Percentiles rank a stretch among this genome's conserved stretches.
Conservation (phyloP, 345 rosid genomes). For the Acer yangbiense region DNA sequence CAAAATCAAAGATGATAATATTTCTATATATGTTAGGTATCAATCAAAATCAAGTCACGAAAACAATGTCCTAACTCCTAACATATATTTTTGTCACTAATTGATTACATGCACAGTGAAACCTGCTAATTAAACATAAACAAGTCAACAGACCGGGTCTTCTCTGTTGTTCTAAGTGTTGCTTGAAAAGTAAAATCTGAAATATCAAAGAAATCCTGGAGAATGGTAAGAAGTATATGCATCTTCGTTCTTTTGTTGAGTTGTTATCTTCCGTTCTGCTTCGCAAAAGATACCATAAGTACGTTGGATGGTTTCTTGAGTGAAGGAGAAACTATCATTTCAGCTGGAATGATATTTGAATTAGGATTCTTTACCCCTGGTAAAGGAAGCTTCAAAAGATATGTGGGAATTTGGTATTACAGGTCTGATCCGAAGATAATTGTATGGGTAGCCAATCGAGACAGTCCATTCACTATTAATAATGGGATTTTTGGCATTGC, state of each 20-base stretch:
- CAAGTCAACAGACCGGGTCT: no score
- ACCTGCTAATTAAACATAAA: no score
- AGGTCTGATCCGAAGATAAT: conserved; percentile 5
- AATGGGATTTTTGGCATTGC: background rate
- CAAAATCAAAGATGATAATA: no score
- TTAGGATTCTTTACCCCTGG: conserved; percentile 40
- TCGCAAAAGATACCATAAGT: conserved; percentile 18
- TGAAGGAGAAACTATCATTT: conserved; percentile 28
- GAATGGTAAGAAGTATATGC: background rate
- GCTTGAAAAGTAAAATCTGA: no score
- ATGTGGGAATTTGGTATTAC: conserved; percentile 43
- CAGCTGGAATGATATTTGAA: conserved; percentile 30
- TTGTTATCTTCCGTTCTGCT: background rate
- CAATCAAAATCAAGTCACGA: no score
- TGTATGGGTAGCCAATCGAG: conserved; percentile 44
- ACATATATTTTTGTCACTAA: no score
- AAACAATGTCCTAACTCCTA: no score
- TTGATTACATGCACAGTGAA: no score
- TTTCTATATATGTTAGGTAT: no score
- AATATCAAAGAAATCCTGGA: background rate
- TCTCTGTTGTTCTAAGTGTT: no score
- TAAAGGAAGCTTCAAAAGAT: conserved; percentile 13
- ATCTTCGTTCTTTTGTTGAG: background rate
- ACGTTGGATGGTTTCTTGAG: background rate
- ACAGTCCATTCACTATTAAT: background rate